A percentile compares a stretch with the other conserved stretches of the same genome.
These are phyloP conservation scores for Lomentospora prolificans DNA, from an alignment of 2,329 filamentous ascomycete species.

Conservation along the genomic window DNA sequence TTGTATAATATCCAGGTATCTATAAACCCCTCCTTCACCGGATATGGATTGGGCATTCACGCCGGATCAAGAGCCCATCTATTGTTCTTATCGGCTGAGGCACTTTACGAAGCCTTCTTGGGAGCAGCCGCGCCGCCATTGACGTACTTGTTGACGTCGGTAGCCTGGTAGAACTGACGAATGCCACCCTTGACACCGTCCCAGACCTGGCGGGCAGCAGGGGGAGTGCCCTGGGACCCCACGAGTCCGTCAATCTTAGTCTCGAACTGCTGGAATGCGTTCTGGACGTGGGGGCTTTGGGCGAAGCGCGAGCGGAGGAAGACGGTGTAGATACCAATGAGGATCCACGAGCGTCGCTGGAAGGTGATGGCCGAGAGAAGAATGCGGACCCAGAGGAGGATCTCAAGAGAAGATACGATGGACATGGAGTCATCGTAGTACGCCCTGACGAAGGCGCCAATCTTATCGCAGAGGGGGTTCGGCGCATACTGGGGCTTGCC, in stretches of 20 bases:
- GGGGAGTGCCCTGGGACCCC: constrained; percentile 78
- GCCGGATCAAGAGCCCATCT: too few relatives aligned
- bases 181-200: constrained; percentile 63
- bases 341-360: constrained; percentile 82
- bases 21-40: too few relatives aligned
- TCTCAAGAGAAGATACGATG: constrained; percentile 80
- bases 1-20: too few relatives aligned
- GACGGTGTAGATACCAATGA: constrained; percentile 74
- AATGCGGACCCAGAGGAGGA: constrained; percentile 76
- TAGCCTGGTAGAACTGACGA: constrained; percentile 67
- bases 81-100: too few relatives aligned
- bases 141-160: constrained; percentile 67
- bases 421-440: constrained; percentile 98
- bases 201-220: constrained; percentile 71
- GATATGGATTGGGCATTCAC: too few relatives aligned
- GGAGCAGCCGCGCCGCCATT: constrained; percentile 42
- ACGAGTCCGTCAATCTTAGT: constrained; percentile 72
- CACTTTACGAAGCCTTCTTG: constrained; percentile 48
- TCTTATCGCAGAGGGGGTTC: constrained; percentile 64
- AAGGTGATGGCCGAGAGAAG: constrained; percentile 75
- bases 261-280: constrained; percentile 61
- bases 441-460: constrained; percentile 90
- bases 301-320: constrained; percentile 86
- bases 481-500: constrained; percentile 39
- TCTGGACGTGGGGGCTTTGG: constrained; percentile 90